These are phyloP conservation scores for Blastomyces percursus DNA, from an alignment of 2,329 filamentous ascomycete genomes.

Conservation along the genomic window DNA sequence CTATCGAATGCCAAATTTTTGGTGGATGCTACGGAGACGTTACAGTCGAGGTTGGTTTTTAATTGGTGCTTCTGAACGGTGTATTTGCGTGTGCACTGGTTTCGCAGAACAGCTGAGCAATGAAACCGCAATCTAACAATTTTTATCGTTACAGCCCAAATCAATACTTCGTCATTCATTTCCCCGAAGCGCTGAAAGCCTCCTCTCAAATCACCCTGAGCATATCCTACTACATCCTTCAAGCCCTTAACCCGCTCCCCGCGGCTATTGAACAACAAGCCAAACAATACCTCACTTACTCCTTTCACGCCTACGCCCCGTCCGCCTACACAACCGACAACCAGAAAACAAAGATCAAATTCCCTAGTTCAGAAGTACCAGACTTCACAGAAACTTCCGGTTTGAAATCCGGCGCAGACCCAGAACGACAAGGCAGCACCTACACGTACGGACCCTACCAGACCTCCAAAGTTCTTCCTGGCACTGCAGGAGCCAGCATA, in stretches of 20 bases:
- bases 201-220: conserved; percentile 73
- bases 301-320: conserved; percentile 73
- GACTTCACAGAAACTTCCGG: conserved; percentile 68
- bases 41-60: conserved; percentile 36
- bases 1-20: conserved; percentile 54
- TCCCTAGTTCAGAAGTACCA: conserved; percentile 63
- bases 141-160: conserved; percentile 42
- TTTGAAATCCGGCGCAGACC: conserved; percentile 52
- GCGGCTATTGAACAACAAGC: conserved; percentile 72
- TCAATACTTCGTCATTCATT: conserved; percentile 74
- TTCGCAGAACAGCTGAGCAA: background rate
- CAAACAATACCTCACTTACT: conserved; percentile 74
- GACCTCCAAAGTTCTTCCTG: conserved; percentile 57
- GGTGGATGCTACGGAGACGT: conserved; percentile 53
- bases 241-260: conserved; percentile 69
- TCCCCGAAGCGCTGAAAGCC: conserved; percentile 64
- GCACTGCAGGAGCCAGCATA: conserved; percentile 50
- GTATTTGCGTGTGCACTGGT: conserved; percentile 25
- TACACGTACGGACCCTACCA: conserved; percentile 85
- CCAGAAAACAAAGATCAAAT: conserved; percentile 96
- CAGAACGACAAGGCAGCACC: conserved; percentile 72
- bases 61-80: conserved; percentile 36
- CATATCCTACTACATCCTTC: conserved; percentile 73
- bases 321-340: conserved; percentile 78
- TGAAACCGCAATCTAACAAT: conserved; percentile 17